Conservation (phyloP, 208 protist genomes). For the Acanthamoeba divionensis region DNA sequence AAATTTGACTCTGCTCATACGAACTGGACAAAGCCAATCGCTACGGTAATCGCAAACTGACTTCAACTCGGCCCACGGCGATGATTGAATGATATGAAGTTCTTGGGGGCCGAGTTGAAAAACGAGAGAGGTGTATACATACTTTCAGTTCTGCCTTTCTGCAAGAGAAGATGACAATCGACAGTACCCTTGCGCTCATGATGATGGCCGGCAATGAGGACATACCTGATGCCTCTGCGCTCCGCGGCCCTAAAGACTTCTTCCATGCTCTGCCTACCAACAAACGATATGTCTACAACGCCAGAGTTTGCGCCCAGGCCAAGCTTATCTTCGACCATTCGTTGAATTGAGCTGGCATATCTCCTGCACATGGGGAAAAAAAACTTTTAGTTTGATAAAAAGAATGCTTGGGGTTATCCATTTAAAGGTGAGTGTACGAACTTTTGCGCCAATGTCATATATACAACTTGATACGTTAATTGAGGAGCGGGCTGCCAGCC, state of each 20-base stretch:
- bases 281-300: conserved; percentile 9
- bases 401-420: too few relatives aligned
- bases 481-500: too few relatives aligned
- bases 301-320: not conserved
- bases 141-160: not conserved
- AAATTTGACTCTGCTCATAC: not conserved
- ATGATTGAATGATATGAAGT: not conserved
- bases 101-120: not conserved
- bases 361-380: not conserved
- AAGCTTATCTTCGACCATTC: conserved; percentile 33
- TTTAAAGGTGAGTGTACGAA: too few relatives aligned
- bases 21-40: not conserved
- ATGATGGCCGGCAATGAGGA: conserved; percentile 29
- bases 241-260: not conserved
- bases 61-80: too few relatives aligned
- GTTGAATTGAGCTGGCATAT: conserved; percentile 16
- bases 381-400: too few relatives aligned
- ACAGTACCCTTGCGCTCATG: conserved; percentile 20
- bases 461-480: too few relatives aligned
- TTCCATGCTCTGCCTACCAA: not conserved
- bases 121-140: not conserved
- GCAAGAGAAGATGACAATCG: not conserved
- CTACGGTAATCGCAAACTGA: not conserved
- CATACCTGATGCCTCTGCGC: conserved; percentile 10
- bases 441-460: too few relatives aligned